Conservation (phyloP, 202 grass and related monocot genomes). For the Hordeum pubiflorum region DNA sequence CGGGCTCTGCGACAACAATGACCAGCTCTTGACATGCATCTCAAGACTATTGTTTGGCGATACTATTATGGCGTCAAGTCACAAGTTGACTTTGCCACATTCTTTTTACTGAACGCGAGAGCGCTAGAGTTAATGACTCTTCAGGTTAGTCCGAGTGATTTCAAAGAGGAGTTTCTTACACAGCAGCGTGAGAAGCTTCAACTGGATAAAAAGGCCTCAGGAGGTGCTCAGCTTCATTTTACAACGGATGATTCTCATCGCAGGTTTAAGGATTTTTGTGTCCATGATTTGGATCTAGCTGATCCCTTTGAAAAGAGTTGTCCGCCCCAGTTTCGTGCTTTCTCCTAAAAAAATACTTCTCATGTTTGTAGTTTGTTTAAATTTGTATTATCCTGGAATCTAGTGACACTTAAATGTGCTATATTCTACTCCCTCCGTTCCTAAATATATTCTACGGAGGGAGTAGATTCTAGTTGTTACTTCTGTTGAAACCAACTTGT, state of each 20-base stretch:
- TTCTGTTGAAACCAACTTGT: neutral
- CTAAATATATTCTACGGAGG: too few relatives aligned
- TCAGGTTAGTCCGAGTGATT: neutral
- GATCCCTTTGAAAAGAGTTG: neutral
- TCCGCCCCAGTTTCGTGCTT: neutral
- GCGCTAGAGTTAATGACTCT: constrained; percentile 5
- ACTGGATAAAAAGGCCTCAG: constrained; percentile 3
- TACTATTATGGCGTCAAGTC: neutral
- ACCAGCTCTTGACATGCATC: neutral
- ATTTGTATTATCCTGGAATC: neutral
- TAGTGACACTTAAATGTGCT: neutral
- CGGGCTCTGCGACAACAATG: neutral
- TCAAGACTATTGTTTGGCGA: neutral
- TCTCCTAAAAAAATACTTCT: neutral
- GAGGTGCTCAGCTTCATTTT: neutral
- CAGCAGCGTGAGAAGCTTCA: neutral
- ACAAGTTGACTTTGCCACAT: neutral
- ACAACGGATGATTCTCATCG: neutral
- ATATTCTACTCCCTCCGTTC: too few relatives aligned
- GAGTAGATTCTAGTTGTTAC: neutral
- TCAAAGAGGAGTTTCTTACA: neutral
- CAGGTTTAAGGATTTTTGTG: neutral
- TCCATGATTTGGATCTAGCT: neutral
- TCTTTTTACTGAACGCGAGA: neutral
- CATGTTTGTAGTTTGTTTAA: neutral